Percentiles rank a stretch among this genome's conserved stretches.
Conservation (phyloP, 192 early-diverging fungal genomes). For the Rhizoclosmatium sp. region DNA sequence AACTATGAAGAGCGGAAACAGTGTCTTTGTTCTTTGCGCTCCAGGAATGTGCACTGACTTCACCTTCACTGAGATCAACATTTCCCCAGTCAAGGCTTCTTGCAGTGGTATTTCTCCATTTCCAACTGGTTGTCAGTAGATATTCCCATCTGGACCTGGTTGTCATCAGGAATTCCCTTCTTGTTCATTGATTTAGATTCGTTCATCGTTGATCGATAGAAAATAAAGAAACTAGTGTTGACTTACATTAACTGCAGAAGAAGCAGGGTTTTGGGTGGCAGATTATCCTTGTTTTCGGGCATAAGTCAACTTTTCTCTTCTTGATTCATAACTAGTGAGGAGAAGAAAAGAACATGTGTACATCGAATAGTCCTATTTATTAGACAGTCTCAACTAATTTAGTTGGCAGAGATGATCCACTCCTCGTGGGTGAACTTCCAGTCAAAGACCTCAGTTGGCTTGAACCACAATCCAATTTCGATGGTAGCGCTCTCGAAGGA, state of each 20-base stretch:
- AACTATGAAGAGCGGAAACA: background rate
- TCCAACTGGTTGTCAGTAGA: background rate
- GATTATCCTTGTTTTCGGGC: too few species aligned
- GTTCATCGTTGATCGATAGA: too few species aligned
- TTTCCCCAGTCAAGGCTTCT: background rate
- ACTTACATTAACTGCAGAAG: too few species aligned
- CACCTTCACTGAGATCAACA: background rate
- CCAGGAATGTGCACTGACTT: background rate
- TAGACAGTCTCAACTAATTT: background rate
- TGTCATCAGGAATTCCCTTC: too few species aligned
- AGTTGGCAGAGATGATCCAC: constrained; percentile 78
- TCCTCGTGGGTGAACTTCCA: constrained; percentile 59
- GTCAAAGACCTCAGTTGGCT: constrained; percentile 19
- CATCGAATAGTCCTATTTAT: background rate
- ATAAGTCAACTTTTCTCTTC: too few species aligned
- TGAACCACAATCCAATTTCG: constrained; percentile 42
- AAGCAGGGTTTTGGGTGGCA: too few species aligned
- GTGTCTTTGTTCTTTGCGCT: background rate
- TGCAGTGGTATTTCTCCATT: background rate
- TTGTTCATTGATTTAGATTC: too few species aligned
- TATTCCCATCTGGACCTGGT: too few species aligned
- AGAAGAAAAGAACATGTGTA: background rate
- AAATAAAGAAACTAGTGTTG: too few species aligned
- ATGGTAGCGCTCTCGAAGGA: constrained; percentile 74
- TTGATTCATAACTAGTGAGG: background rate